Evolutionary conservation across 305 asterid species (phyloP).

Genomic region (Rubia tinctorum): DNA sequence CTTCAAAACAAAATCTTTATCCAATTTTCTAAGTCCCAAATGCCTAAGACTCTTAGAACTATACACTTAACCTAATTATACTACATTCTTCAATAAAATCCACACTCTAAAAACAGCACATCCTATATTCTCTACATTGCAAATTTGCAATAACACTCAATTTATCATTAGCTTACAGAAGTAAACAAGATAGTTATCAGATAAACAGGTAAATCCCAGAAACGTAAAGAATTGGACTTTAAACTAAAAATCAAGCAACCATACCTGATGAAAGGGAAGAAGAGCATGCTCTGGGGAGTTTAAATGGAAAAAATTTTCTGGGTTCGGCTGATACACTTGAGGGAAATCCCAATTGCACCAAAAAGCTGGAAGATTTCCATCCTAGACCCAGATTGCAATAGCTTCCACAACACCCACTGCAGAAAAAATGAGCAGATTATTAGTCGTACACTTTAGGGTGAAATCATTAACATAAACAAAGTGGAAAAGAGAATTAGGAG

Average conservation of each 20-base stretch:
- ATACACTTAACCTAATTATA: neutral
- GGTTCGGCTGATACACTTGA: constrained; percentile 27
- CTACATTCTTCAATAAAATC: neutral
- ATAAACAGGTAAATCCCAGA: neutral
- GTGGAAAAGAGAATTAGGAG: too few species aligned
- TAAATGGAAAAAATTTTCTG: constrained; percentile 23
- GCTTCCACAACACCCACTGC: constrained; percentile 23
- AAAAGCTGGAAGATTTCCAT: constrained; percentile 55
- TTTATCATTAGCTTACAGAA: neutral
- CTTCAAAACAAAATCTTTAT: neutral
- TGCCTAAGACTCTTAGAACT: too few species aligned
- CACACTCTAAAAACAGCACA: neutral
- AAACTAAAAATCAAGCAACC: neutral
- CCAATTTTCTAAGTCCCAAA: neutral
- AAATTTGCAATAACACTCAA: neutral
- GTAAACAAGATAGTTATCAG: neutral
- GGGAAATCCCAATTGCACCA: constrained; percentile 32
- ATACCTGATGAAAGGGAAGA: constrained; percentile 41
- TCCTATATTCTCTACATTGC: too few species aligned
- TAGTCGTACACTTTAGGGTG: neutral
- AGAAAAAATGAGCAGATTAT: constrained; percentile 11
- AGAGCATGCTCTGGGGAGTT: constrained; percentile 23
- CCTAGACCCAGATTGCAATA: constrained; percentile 34
- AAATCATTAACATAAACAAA: neutral
- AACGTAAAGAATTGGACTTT: constrained; percentile 30